Evolutionary conservation across 1,139 yeast genomes (phyloP).

Genomic region (Suhomyces yuchorum): DNA sequence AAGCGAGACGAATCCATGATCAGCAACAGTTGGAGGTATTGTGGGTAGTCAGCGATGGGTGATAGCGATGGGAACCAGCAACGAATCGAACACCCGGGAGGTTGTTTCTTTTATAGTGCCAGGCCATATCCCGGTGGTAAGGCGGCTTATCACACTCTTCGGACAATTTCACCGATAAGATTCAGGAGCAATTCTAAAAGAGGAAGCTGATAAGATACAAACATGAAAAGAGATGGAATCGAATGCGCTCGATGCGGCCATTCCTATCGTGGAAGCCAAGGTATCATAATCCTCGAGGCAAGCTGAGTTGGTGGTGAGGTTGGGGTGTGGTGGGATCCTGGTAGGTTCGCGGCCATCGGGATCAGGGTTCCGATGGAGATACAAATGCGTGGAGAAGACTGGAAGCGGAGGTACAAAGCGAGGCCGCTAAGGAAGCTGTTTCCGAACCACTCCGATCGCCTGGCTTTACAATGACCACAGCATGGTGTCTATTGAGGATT

Average conservation of each 20-base stretch:
- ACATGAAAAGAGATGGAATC: background rate
- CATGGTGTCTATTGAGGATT: background rate
- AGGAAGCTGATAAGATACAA: conserved; percentile 1
- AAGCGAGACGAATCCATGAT: conserved; percentile 38
- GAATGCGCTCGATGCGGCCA: background rate
- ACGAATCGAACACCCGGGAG: no score
- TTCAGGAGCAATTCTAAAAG: background rate
- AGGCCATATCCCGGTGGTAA: background rate
- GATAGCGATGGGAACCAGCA: background rate
- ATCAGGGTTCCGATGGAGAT: background rate
- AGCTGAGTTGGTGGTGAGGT: background rate
- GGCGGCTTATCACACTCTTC: background rate
- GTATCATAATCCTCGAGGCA: background rate
- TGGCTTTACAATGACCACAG: background rate
- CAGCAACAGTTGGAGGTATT: no score
- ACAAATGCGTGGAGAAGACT: background rate
- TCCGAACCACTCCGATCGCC: background rate
- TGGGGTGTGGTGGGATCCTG: no score
- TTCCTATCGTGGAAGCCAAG: background rate
- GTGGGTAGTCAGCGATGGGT: no score
- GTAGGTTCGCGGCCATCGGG: conserved; percentile 8
- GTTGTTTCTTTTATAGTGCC: background rate
- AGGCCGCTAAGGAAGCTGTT: background rate
- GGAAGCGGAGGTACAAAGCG: background rate
- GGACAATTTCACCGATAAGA: conserved; percentile 4